phyloP scores from a whole-genome alignment of 2,329 filamentous ascomycete genomes.

The Colletotrichum agaves region DNA sequence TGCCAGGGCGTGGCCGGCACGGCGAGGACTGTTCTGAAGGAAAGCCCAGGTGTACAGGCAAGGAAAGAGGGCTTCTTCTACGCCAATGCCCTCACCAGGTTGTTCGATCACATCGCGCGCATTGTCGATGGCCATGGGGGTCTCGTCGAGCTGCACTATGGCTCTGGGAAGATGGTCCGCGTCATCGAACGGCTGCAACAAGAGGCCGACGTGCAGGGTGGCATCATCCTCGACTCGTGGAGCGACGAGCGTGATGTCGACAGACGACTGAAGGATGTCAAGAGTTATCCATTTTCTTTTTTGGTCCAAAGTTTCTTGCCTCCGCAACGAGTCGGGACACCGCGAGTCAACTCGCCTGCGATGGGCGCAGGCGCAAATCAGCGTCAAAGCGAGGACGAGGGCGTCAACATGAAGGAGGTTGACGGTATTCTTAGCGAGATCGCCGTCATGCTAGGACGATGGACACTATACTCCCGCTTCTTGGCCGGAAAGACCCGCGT shows the following conservation, averaged over 20 bases:
- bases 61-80: conserved; percentile 88
- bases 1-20: conserved; percentile 92
- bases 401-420: conserved; percentile 96
- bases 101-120: conserved; percentile 98
- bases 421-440: conserved; percentile 89
- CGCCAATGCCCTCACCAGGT: conserved; percentile 85
- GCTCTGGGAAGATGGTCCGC: conserved; percentile 89
- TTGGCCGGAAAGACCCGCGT: conserved; percentile 87
- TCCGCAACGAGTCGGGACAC: conserved; percentile 71
- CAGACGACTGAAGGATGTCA: conserved; percentile 91
- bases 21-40: conserved; percentile 83
- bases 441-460: conserved; percentile 89
- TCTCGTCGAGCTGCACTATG: conserved; percentile 94
- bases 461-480: conserved; percentile 93
- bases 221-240: conserved; percentile 96
- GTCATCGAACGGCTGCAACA: conserved; percentile 94
- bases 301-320: conserved; percentile 93
- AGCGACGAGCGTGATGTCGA: conserved; percentile 87
- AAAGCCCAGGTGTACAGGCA: conserved; percentile 58
- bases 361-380: conserved; percentile 63
- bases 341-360: conserved; percentile 82
- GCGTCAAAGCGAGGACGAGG: conserved; percentile 84
- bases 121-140: conserved; percentile 93
- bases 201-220: conserved; percentile 95
- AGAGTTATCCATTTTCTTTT: conserved; percentile 97